These are phyloP conservation scores for Microbotryum lychnidis-dioicae DNA, from an alignment of 1,284 basidiomycete genomes.

Conservation along the genomic window DNA sequence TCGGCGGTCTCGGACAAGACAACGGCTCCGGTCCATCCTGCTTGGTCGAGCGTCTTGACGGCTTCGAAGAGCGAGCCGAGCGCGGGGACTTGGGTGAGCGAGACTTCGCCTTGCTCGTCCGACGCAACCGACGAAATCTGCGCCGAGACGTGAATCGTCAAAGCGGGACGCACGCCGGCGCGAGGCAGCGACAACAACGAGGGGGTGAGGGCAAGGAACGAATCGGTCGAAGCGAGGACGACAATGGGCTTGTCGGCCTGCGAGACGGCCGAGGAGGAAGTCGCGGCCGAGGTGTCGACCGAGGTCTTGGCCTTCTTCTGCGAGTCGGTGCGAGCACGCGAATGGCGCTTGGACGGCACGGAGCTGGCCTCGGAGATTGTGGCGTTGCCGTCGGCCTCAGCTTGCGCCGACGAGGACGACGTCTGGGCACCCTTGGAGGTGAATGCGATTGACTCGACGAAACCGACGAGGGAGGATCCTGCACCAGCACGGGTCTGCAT, in stretches of 20 bases:
- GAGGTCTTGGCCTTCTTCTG: slow-evolving; percentile 7
- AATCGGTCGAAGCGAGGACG: slow-evolving; percentile 43
- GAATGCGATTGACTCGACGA: slow-evolving; percentile 45
- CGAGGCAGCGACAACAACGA: slow-evolving; percentile 58
- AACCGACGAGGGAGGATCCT: slow-evolving; percentile 70
- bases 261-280: background rate
- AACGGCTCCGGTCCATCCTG: slow-evolving; percentile 52
- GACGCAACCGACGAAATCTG: slow-evolving; percentile 50
- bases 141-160: slow-evolving; percentile 41
- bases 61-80: slow-evolving; percentile 50
- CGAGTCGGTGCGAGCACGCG: slow-evolving; percentile 1
- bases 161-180: slow-evolving; percentile 54
- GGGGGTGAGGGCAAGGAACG: slow-evolving; percentile 61
- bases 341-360: slow-evolving; percentile 8
- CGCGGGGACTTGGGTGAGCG: slow-evolving; percentile 51
- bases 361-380: background rate
- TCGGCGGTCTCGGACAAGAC: slow-evolving; percentile 71
- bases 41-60: slow-evolving; percentile 12
- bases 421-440: slow-evolving; percentile 58
- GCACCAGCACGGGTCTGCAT: slow-evolving; percentile 83
- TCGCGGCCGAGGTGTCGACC: background rate
- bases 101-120: slow-evolving; percentile 64
- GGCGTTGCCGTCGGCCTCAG: slow-evolving; percentile 23
- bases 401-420: slow-evolving; percentile 46
- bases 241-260: slow-evolving; percentile 33